Evolutionary conservation across 768 basidiomycete species (phyloP).

Genomic region (Harrya chromipes): DNA sequence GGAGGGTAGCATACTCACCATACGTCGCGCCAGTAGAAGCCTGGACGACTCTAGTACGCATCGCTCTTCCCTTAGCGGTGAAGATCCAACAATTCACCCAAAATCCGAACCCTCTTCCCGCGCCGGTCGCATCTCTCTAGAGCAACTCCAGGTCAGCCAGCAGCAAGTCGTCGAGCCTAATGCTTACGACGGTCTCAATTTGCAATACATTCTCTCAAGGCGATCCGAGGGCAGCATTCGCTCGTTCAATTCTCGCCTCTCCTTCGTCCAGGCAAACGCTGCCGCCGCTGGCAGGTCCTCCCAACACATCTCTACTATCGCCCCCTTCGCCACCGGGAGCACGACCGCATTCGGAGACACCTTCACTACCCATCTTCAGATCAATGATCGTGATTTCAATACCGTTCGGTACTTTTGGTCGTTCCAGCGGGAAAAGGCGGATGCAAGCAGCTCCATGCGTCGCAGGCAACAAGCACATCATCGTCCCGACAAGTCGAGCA

Average conservation of each 20-base stretch:
- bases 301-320: slow-evolving; percentile 23
- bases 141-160: slow-evolving; percentile 33
- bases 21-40: slow-evolving; percentile 61
- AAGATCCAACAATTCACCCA: slow-evolving; percentile 37
- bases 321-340: slow-evolving; percentile 28
- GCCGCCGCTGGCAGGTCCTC: slow-evolving; percentile 16
- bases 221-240: slow-evolving; percentile 32
- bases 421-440: slow-evolving; percentile 53
- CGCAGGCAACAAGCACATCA: slow-evolving; percentile 21
- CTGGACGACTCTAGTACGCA: slow-evolving; percentile 44
- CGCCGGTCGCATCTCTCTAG: slow-evolving; percentile 54
- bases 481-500: slow-evolving; percentile 12
- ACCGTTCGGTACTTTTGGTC: slow-evolving; percentile 51
- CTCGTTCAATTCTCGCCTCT: slow-evolving; percentile 27
- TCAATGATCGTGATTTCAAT: slow-evolving; percentile 43
- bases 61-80: slow-evolving; percentile 18
- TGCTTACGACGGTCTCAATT: slow-evolving; percentile 41
- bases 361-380: slow-evolving; percentile 36
- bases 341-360: slow-evolving; percentile 38
- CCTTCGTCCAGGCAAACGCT: slow-evolving; percentile 11
- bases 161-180: slow-evolving; percentile 10
- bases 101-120: slow-evolving; percentile 41
- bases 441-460: slow-evolving; percentile 25
- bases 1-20: slow-evolving; percentile 55
- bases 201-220: slow-evolving; percentile 40